These are phyloP conservation scores for Candida succiphila DNA, from an alignment of 805 yeast species.

Conservation along the genomic window DNA sequence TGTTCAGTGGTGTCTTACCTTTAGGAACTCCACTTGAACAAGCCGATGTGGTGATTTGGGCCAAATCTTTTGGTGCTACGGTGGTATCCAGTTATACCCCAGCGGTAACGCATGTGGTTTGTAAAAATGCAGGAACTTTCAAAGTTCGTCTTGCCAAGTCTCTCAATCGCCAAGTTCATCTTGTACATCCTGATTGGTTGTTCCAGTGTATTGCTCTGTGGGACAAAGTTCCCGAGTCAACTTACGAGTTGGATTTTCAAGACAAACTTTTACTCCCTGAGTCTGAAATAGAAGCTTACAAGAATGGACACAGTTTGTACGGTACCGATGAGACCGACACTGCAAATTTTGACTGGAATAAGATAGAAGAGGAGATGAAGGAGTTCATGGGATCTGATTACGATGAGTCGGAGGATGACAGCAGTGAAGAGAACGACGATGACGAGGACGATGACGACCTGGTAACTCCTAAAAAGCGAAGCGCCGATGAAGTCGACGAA, in stretches of 20 bases:
- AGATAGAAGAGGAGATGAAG: slow-evolving; percentile 46
- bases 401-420: slow-evolving; percentile 25
- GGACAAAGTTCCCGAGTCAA: slow-evolving; percentile 56
- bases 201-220: slow-evolving; percentile 78
- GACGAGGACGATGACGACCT: not conserved
- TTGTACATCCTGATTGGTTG: slow-evolving; percentile 91
- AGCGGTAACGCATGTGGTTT: slow-evolving; percentile 80
- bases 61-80: slow-evolving; percentile 81
- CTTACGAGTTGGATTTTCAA: slow-evolving; percentile 44
- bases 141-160: slow-evolving; percentile 77
- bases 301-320: slow-evolving; percentile 23
- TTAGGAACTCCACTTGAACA: slow-evolving; percentile 60
- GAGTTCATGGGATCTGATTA: slow-evolving; percentile 39
- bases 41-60: slow-evolving; percentile 90
- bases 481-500: slow-evolving; percentile 1
- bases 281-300: slow-evolving; percentile 35
- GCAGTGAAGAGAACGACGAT: slow-evolving; percentile 9
- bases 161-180: slow-evolving; percentile 46
- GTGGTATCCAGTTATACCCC: slow-evolving; percentile 64
- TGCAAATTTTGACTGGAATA: slow-evolving; percentile 38
- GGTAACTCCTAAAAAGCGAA: not conserved
- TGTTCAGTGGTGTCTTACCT: slow-evolving; percentile 88
- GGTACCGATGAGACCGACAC: slow-evolving; percentile 30
- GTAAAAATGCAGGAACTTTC: slow-evolving; percentile 69
- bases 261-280: slow-evolving; percentile 34